These are phyloP conservation scores for Podaxis rugospora DNA, from an alignment of 768 basidiomycete species.

Conservation along the genomic window DNA sequence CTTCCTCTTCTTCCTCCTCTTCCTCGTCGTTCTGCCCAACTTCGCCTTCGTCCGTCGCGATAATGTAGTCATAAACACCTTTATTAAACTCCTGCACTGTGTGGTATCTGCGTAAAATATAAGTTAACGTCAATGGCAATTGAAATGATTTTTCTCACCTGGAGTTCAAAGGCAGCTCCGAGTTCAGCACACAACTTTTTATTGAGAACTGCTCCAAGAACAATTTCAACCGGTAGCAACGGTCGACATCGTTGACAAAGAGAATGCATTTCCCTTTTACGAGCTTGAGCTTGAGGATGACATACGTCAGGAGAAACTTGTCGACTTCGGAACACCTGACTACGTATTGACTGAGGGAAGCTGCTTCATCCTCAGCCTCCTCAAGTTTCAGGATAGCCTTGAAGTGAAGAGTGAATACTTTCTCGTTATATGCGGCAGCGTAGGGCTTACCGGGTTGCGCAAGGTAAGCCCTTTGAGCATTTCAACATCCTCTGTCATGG, in stretches of 20 bases:
- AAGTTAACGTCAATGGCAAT: neutral
- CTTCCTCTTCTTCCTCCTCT: conserved; percentile 32
- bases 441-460: conserved; percentile 71
- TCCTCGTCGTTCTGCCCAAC: conserved; percentile 42
- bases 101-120: conserved; percentile 62
- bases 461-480: conserved; percentile 83
- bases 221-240: conserved; percentile 93
- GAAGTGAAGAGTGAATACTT: neutral
- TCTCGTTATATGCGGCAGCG: neutral
- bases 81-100: conserved; percentile 98
- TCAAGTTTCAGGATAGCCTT: conserved; percentile 81
- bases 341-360: conserved; percentile 80
- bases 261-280: conserved; percentile 95
- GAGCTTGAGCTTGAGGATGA: conserved; percentile 93
- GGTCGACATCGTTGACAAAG: conserved; percentile 95
- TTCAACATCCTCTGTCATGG: conserved; percentile 95
- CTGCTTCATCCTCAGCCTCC: conserved; percentile 80
- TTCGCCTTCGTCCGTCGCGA: conserved; percentile 91
- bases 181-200: conserved; percentile 93
- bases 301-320: conserved; percentile 95
- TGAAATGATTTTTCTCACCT: conserved; percentile 38
- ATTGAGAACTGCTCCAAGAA: conserved; percentile 98
- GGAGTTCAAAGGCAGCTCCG: conserved; percentile 92
- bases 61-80: conserved; percentile 97
- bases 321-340: conserved; percentile 89